These are phyloP conservation scores for Trichoderma sp. DNA, from an alignment of 2,329 filamentous ascomycete species.

Conservation along the genomic window DNA sequence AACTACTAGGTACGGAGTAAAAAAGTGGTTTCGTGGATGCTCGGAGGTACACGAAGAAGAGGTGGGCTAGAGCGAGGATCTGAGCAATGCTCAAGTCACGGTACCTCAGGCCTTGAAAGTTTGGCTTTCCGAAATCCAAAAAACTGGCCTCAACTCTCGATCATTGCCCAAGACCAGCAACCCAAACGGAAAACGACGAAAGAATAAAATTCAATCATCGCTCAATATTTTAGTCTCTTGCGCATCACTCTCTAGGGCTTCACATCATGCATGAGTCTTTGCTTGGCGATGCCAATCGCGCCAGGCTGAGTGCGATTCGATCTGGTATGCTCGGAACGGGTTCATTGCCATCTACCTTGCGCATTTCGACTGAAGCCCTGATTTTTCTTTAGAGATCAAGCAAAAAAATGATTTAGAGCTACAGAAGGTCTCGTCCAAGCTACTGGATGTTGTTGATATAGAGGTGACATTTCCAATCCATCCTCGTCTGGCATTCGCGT, in stretches of 20 bases:
- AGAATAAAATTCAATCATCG: neutral
- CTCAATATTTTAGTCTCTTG: neutral
- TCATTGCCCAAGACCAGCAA: neutral
- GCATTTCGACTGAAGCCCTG: neutral
- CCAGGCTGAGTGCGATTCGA: neutral
- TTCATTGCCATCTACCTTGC: neutral
- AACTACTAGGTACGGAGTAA: too few species aligned
- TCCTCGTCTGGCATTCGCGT: neutral
- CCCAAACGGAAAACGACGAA: neutral
- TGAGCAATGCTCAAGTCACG: neutral
- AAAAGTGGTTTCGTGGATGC: neutral
- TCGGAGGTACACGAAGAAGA: neutral
- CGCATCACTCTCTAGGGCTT: neutral
- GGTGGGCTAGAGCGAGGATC: neutral
- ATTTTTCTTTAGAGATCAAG: neutral
- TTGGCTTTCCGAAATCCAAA: neutral
- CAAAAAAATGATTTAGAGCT: neutral
- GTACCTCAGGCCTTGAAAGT: neutral
- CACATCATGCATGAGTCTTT: conserved; percentile 4
- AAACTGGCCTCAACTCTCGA: neutral
- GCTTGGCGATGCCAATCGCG: neutral
- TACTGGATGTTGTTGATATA: neutral
- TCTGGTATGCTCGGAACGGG: neutral
- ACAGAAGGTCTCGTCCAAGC: neutral
- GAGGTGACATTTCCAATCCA: neutral